Evolutionary conservation across 306 rosid species (phyloP).

Genomic region (Dalbergia cultrata): DNA sequence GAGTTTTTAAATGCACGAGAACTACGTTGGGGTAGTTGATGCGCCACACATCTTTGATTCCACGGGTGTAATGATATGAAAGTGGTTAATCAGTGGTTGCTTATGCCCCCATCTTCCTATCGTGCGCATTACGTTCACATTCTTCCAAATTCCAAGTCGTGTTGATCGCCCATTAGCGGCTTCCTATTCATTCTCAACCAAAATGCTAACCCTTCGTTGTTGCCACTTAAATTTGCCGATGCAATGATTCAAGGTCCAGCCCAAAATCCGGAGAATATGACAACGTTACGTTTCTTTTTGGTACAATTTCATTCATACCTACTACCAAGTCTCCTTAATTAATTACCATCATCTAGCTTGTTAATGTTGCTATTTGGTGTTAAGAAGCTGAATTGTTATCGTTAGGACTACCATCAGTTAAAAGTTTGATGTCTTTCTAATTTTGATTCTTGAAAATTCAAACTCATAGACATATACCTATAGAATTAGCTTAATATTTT

Average conservation of each 20-base stretch:
- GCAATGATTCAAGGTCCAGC: slow-evolving; percentile 23
- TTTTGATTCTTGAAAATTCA: too few relatives aligned
- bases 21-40: slow-evolving; percentile 14
- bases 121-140: slow-evolving; percentile 47
- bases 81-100: slow-evolving; percentile 36
- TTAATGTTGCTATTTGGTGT: background rate
- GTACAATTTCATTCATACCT: background rate
- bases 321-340: too few relatives aligned
- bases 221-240: slow-evolving; percentile 24
- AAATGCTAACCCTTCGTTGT: slow-evolving; percentile 7
- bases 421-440: too few relatives aligned
- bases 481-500: too few relatives aligned
- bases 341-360: too few relatives aligned
- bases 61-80: slow-evolving; percentile 13
- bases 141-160: slow-evolving; percentile 29
- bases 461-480: too few relatives aligned
- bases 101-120: slow-evolving; percentile 15
- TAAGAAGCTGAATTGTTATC: background rate
- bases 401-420: too few relatives aligned
- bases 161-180: slow-evolving; percentile 25
- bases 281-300: slow-evolving; percentile 10
- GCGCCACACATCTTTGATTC: background rate
- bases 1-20: slow-evolving; percentile 15
- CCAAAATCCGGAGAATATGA: background rate
- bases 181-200: slow-evolving; percentile 17